These are phyloP conservation scores for Kalaharituber pfeilii DNA, from an alignment of 2,329 filamentous ascomycete genomes.

Conservation along the genomic window DNA sequence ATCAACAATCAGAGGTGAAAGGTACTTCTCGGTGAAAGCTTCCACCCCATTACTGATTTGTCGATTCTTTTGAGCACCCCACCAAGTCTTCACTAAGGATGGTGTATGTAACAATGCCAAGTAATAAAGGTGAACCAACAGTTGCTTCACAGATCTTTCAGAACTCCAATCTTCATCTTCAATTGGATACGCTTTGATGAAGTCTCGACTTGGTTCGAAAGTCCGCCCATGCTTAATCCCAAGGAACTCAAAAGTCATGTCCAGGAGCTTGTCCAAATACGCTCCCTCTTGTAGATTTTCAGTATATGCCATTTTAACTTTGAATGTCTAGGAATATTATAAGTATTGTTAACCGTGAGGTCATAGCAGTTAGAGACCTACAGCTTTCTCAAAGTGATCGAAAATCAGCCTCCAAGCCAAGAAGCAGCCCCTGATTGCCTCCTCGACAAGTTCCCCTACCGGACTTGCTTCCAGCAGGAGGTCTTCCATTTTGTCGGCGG, in stretches of 20 bases:
- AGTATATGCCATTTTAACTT: slow-evolving; percentile 65
- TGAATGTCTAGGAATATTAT: slow-evolving; percentile 41
- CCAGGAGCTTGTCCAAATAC: slow-evolving; percentile 50
- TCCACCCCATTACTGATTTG: slow-evolving; percentile 67
- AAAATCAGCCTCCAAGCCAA: slow-evolving; percentile 82
- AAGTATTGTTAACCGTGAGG: not conserved
- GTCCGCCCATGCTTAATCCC: slow-evolving; percentile 59
- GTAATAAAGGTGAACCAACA: slow-evolving; percentile 76
- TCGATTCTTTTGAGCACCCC: slow-evolving; percentile 56
- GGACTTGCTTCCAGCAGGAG: slow-evolving; percentile 41
- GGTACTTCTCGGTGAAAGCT: slow-evolving; percentile 67
- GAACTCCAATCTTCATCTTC: slow-evolving; percentile 19
- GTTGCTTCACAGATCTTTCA: slow-evolving; percentile 46
- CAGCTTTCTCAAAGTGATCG: slow-evolving; percentile 58
- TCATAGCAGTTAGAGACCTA: no score
- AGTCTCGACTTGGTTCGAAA: slow-evolving; percentile 39
- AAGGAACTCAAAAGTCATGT: slow-evolving; percentile 70
- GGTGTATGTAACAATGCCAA: slow-evolving; percentile 59
- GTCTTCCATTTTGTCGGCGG: slow-evolving; percentile 35
- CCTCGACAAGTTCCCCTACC: slow-evolving; percentile 36
- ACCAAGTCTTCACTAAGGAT: slow-evolving; percentile 68
- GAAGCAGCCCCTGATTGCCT: slow-evolving; percentile 58
- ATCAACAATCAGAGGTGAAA: slow-evolving; percentile 51
- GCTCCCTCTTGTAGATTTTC: slow-evolving; percentile 59
- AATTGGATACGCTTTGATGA: slow-evolving; percentile 46